phyloP scores from a whole-genome alignment of 345 rosid species.

The Zanthoxylum bungeanum region DNA sequence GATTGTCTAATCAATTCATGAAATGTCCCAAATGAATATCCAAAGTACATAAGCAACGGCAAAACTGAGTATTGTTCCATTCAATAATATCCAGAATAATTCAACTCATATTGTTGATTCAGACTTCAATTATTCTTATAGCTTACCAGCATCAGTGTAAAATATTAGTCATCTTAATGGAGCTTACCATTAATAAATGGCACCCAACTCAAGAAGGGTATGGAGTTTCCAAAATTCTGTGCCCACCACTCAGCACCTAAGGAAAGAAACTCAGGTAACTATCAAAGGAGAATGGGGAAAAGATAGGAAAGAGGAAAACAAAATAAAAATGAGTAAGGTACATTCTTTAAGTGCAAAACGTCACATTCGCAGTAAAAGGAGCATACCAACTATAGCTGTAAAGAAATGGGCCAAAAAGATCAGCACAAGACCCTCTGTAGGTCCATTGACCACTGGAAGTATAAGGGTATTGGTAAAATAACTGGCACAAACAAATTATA shows the following conservation, averaged over 20 bases:
- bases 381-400: constrained; percentile 83
- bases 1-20: not conserved
- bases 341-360: not conserved
- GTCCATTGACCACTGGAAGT: constrained; percentile 94
- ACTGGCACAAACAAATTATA: constrained; percentile 44
- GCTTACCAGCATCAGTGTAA: not conserved
- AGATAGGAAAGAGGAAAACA: not conserved
- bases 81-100: not conserved
- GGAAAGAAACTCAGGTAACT: constrained; percentile 6
- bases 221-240: constrained; percentile 58
- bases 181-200: constrained; percentile 65
- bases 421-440: constrained; percentile 94
- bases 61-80: not conserved
- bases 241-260: constrained; percentile 97
- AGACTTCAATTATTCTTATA: too few species aligned
- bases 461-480: constrained; percentile 87
- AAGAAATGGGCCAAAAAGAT: constrained; percentile 73
- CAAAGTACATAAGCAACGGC: not conserved
- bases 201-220: constrained; percentile 79
- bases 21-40: not conserved
- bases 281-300: constrained; percentile 12
- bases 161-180: constrained; percentile 2
- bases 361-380: constrained; percentile 14
- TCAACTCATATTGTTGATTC: not conserved
- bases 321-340: not conserved